A percentile compares a stretch with the other conserved stretches of the same genome.
phyloP scores from a whole-genome alignment of 768 basidiomycete species.

The Russula dissimulans region DNA sequence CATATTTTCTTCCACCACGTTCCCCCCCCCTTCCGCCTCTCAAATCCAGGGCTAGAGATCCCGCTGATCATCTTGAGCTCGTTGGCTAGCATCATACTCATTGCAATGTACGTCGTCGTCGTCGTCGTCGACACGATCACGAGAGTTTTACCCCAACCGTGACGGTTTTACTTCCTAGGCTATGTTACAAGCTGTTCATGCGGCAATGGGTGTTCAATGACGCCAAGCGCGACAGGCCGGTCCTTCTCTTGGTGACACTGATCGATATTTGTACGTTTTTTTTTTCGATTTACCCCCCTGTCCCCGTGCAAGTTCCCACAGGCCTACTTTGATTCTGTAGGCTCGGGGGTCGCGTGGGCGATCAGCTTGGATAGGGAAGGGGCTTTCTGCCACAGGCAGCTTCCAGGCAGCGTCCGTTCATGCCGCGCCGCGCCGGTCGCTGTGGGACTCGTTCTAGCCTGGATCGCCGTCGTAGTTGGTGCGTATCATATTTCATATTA shows the following conservation, averaged over 20 bases:
- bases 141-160: background rate
- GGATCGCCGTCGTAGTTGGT: background rate
- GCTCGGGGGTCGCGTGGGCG: constrained; percentile 5
- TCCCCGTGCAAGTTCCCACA: no score
- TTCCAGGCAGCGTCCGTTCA: background rate
- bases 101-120: background rate
- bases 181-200: constrained; percentile 1
- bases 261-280: constrained; percentile 1
- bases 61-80: background rate
- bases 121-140: no score
- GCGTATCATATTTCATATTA: background rate
- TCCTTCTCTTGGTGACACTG: background rate
- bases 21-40: no score
- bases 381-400: background rate
- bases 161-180: background rate
- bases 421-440: constrained; percentile 1
- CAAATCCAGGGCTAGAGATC: background rate
- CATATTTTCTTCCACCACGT: no score
- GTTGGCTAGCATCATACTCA: background rate
- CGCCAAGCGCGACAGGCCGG: background rate
- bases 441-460: background rate
- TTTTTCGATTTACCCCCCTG: background rate
- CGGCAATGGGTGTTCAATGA: constrained; percentile 3
- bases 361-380: background rate
- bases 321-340: background rate